These are phyloP conservation scores for Penicillium maclennaniae DNA, from an alignment of 495 filamentous ascomycete genomes.

Conservation along the genomic window DNA sequence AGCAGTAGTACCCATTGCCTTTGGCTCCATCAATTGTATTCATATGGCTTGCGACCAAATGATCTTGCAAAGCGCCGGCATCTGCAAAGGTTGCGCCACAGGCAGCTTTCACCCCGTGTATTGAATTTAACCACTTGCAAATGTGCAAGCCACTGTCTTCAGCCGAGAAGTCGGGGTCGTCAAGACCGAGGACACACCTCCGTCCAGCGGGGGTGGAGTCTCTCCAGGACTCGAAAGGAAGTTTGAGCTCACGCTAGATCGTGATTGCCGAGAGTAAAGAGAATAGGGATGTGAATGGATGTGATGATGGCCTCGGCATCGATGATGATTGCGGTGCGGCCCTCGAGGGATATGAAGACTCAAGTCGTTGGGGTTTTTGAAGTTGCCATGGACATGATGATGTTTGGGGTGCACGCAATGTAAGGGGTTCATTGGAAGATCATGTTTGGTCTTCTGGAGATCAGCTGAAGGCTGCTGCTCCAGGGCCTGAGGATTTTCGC, in stretches of 20 bases:
- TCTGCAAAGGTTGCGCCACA: conserved; percentile 38
- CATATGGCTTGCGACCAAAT: conserved; percentile 41
- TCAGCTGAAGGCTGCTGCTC: conserved; percentile 15
- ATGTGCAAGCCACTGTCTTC: conserved; percentile 33
- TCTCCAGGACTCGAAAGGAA: conserved; percentile 39
- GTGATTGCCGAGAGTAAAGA: conserved; percentile 41
- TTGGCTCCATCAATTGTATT: conserved; percentile 40
- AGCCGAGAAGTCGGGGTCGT: conserved; percentile 37
- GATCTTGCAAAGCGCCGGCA: conserved; percentile 40
- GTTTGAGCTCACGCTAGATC: conserved; percentile 43
- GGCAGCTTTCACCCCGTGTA: conserved; percentile 27
- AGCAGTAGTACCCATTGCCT: conserved; percentile 47
- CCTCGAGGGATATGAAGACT: conserved; percentile 23
- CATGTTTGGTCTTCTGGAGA: conserved; percentile 12
- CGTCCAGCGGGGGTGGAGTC: conserved; percentile 43
- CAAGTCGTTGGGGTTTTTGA: conserved; percentile 31
- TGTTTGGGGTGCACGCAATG: conserved; percentile 31
- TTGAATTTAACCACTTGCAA: conserved; percentile 36
- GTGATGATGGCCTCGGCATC: conserved; percentile 34
- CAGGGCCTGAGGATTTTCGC: conserved; percentile 28
- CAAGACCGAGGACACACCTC: conserved; percentile 34
- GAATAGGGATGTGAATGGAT: conserved; percentile 37
- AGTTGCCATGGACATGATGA: conserved; percentile 21
- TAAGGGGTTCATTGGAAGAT: conserved; percentile 17
- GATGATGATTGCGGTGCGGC: conserved; percentile 38